These are phyloP conservation scores for Arabidopsis arenosa DNA, from an alignment of 345 rosid genomes.

Conservation along the genomic window DNA sequence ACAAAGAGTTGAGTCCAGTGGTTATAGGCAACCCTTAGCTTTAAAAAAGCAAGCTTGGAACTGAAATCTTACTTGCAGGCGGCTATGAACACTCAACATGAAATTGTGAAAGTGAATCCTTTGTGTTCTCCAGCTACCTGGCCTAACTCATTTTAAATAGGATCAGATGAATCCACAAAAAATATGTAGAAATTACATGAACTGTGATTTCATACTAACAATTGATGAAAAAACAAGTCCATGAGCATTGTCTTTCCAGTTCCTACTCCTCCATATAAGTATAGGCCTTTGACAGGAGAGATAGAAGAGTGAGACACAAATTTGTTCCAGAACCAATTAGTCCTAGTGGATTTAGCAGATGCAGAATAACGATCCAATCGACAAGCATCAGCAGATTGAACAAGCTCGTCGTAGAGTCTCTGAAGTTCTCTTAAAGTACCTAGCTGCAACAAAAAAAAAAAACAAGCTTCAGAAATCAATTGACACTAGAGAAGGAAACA, in stretches of 20 bases:
- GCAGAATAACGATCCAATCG: constrained; percentile 83
- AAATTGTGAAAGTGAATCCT: constrained; percentile 98
- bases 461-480: constrained; percentile 16
- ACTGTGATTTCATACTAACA: constrained; percentile 55
- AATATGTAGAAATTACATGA: background rate
- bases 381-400: constrained; percentile 80
- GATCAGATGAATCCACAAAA: constrained; percentile 23
- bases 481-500: background rate
- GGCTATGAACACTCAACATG: constrained; percentile 92
- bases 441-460: constrained; percentile 51
- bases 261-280: constrained; percentile 95
- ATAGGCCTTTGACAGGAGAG: constrained; percentile 89
- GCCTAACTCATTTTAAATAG: constrained; percentile 51
- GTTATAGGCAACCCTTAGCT: constrained; percentile 6
- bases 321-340: constrained; percentile 92
- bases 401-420: constrained; percentile 88
- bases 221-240: constrained; percentile 86
- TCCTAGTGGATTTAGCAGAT: constrained; percentile 74
- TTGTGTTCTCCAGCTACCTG: constrained; percentile 84
- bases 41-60: constrained; percentile 19
- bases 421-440: constrained; percentile 87
- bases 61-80: constrained; percentile 74
- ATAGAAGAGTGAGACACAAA: constrained; percentile 73
- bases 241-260: constrained; percentile 98
- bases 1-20: constrained; percentile 11